Evolutionary conservation across 2,329 filamentous ascomycete genomes (phyloP).

Genomic region (Stachybotrys chartarum): DNA sequence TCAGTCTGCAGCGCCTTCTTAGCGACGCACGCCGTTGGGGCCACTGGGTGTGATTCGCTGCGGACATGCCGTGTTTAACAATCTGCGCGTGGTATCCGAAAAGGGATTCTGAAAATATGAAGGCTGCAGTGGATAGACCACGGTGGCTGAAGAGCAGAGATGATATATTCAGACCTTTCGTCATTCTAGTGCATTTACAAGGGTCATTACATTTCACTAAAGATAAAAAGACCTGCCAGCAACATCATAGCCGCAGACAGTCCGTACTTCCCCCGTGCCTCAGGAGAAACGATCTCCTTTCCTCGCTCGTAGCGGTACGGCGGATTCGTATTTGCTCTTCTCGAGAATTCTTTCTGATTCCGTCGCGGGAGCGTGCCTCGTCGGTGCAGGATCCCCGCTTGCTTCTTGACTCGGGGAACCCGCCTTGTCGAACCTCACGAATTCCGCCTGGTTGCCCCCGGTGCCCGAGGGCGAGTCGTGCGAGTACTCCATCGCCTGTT

Average conservation of each 20-base stretch:
- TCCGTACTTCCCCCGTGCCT: neutral
- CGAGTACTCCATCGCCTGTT: conserved; percentile 46
- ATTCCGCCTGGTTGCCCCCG: conserved; percentile 9
- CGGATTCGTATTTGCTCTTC: conserved; percentile 87
- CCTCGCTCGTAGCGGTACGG: conserved; percentile 63
- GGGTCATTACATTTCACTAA: neutral
- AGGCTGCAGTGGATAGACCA: too few relatives aligned
- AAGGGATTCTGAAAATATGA: neutral
- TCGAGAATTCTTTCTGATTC: conserved; percentile 60
- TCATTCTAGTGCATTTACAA: neutral
- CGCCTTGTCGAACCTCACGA: conserved; percentile 50
- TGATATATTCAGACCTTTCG: neutral
- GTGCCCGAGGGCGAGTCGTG: conserved; percentile 31
- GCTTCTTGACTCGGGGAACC: conserved; percentile 66
- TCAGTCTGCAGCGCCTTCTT: too few relatives aligned
- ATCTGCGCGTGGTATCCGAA: neutral
- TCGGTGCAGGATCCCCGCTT: conserved; percentile 75
- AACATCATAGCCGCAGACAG: neutral
- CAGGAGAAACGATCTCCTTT: conserved; percentile 82
- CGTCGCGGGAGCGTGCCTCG: conserved; percentile 68
- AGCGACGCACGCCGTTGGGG: too few relatives aligned
- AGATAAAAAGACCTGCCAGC: neutral
- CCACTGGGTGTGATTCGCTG: too few relatives aligned
- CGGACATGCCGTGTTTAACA: too few relatives aligned
- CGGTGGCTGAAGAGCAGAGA: neutral